Conservation (phyloP, 768 basidiomycete species). For the Kwoniella bestiolae region DNA sequence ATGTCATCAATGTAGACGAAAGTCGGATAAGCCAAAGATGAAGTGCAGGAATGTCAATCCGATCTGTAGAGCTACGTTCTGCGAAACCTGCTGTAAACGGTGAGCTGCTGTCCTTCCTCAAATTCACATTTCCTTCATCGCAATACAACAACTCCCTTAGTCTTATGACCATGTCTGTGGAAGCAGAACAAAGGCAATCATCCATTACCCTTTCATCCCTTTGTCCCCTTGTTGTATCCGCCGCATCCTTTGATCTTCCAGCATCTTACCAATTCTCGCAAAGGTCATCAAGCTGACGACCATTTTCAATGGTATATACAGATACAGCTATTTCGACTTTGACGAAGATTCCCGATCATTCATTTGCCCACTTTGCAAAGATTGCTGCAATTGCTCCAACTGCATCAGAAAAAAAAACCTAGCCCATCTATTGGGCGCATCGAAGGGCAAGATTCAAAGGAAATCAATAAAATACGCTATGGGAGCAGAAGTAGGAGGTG, state of each 20-base stretch:
- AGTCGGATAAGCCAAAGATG: slow-evolving; percentile 51
- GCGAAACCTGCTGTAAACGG: slow-evolving; percentile 51
- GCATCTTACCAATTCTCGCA: too few relatives aligned
- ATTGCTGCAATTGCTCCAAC: slow-evolving; percentile 51
- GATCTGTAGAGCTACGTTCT: slow-evolving; percentile 41
- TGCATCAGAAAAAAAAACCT: slow-evolving; percentile 50
- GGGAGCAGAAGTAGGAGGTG: slow-evolving; percentile 6
- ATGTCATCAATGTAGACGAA: slow-evolving; percentile 54
- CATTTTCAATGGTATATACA: not conserved
- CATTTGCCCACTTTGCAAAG: slow-evolving; percentile 54
- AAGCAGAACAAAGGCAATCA: not conserved
- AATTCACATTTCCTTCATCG: too few relatives aligned
- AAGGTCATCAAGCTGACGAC: not conserved
- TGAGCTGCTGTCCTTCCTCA: slow-evolving; percentile 20
- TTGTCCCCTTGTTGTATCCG: not conserved
- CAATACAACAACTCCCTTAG: too few relatives aligned
- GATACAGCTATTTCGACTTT: slow-evolving; percentile 52
- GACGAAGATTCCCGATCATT: slow-evolving; percentile 49
- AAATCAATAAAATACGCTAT: slow-evolving; percentile 16
- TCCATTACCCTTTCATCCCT: slow-evolving; percentile 2
- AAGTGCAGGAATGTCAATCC: slow-evolving; percentile 47
- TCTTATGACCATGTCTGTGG: too few relatives aligned
- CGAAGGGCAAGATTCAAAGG: slow-evolving; percentile 19
- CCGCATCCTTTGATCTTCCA: not conserved
- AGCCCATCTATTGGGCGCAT: slow-evolving; percentile 31